Conservation (phyloP, 139 green algal species). For the Marvania coccoides region DNA sequence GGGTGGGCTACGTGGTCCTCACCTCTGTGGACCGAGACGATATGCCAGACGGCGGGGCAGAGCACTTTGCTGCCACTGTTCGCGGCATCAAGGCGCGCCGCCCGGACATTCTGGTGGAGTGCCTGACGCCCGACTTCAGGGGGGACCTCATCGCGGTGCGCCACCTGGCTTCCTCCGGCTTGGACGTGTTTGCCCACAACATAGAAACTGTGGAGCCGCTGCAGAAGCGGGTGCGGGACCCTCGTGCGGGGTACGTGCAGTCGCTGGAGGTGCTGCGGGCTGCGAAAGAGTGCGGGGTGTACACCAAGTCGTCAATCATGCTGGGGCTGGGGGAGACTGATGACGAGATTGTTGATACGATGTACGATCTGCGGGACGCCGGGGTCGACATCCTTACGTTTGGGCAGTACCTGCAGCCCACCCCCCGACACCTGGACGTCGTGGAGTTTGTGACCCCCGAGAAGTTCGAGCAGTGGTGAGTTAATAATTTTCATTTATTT, state of each 20-base stretch:
- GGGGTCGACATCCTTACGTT: constrained; percentile 92
- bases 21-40: constrained; percentile 87
- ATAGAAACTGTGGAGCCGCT: constrained; percentile 93
- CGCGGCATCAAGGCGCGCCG: constrained; percentile 39
- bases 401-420: constrained; percentile 98
- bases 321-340: constrained; percentile 87
- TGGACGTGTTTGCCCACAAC: constrained; percentile 99
- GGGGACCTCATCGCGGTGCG: constrained; percentile 70
- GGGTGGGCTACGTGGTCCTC: constrained; percentile 84
- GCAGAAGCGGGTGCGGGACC: constrained; percentile 76
- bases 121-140: constrained; percentile 86
- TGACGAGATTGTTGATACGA: constrained; percentile 80
- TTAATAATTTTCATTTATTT: background rate
- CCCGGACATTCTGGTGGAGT: constrained; percentile 83
- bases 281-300: constrained; percentile 73
- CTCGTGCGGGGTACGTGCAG: constrained; percentile 81
- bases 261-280: constrained; percentile 74
- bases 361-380: constrained; percentile 65
- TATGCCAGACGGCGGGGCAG: constrained; percentile 76
- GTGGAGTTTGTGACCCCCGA: constrained; percentile 85
- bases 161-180: constrained; percentile 62
- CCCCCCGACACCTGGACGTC: constrained; percentile 81
- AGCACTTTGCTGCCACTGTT: constrained; percentile 79
- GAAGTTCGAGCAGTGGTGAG: constrained; percentile 83
- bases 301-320: constrained; percentile 94